These are phyloP conservation scores for Coemansia sp. DNA, from an alignment of 192 early-diverging fungal species.

Conservation along the genomic window DNA sequence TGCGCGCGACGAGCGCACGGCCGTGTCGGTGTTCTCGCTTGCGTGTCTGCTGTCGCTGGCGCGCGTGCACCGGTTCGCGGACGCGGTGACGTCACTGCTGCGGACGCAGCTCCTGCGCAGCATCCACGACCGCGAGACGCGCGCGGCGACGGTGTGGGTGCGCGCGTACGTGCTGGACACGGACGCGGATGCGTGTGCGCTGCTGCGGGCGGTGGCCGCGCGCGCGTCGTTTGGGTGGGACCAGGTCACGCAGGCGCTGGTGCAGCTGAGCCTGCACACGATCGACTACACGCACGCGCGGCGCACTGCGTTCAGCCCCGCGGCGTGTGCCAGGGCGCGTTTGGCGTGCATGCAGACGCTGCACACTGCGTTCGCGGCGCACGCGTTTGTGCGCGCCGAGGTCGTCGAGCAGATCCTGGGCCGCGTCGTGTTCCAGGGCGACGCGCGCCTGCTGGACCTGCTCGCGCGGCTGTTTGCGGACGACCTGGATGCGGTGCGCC, in stretches of 20 bases:
- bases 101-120: conserved; percentile 18
- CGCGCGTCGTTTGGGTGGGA: conserved; percentile 46
- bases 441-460: conserved; percentile 20
- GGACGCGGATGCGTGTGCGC: neutral
- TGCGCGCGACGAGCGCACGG: conserved; percentile 53
- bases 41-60: conserved; percentile 66
- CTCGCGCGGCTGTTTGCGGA: conserved; percentile 22
- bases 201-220: conserved; percentile 20
- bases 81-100: conserved; percentile 47
- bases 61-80: conserved; percentile 69
- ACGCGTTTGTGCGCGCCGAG: conserved; percentile 66
- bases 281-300: conserved; percentile 22
- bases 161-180: conserved; percentile 7
- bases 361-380: conserved; percentile 46
- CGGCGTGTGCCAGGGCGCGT: conserved; percentile 12
- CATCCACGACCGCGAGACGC: conserved; percentile 20
- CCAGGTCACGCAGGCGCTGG: conserved; percentile 43
- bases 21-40: conserved; percentile 61
- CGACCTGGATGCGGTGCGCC: conserved; percentile 24
- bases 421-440: conserved; percentile 29
- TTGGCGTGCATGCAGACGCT: conserved; percentile 19
- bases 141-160: conserved; percentile 14
- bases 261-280: conserved; percentile 32
- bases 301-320: conserved; percentile 15
- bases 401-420: conserved; percentile 65